Conservation (phyloP, 495 filamentous ascomycete genomes). For the Aspergillus ellipticus region DNA sequence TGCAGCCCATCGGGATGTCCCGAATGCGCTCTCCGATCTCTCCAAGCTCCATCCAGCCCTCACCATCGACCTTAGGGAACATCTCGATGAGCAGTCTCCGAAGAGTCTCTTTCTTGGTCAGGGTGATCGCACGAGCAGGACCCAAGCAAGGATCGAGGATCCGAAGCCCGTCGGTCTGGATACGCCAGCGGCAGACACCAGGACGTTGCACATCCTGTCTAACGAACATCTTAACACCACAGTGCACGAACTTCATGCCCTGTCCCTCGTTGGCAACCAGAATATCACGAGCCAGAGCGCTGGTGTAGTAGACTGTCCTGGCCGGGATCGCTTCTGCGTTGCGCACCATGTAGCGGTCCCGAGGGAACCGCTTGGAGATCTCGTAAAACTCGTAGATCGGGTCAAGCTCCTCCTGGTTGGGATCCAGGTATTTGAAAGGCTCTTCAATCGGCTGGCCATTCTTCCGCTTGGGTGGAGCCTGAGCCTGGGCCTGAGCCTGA, state of each 20-base stretch:
- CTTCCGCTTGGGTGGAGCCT: slow-evolving; percentile 40
- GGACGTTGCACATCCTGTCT: slow-evolving; percentile 87
- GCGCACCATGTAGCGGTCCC: slow-evolving; percentile 89
- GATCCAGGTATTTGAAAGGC: slow-evolving; percentile 82
- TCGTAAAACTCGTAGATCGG: slow-evolving; percentile 78
- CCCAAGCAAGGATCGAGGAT: slow-evolving; percentile 88
- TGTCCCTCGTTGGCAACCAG: slow-evolving; percentile 77
- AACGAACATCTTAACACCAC: slow-evolving; percentile 97
- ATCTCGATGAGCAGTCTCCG: slow-evolving; percentile 81
- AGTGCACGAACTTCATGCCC: slow-evolving; percentile 93
- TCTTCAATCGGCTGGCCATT: slow-evolving; percentile 66
- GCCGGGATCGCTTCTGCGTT: slow-evolving; percentile 78
- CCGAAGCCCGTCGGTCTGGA: slow-evolving; percentile 87
- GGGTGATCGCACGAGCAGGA: slow-evolving; percentile 64
- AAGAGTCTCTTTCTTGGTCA: slow-evolving; percentile 73
- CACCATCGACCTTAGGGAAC: slow-evolving; percentile 76
- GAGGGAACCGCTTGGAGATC: slow-evolving; percentile 75
- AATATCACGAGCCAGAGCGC: slow-evolving; percentile 76
- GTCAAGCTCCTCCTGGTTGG: slow-evolving; percentile 67
- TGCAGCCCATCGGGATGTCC: slow-evolving; percentile 84
- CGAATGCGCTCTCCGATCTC: slow-evolving; percentile 85
- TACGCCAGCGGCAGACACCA: slow-evolving; percentile 85
- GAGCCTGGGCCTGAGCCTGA: slow-evolving; percentile 22
- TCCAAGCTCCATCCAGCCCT: slow-evolving; percentile 68
- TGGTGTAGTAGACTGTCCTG: slow-evolving; percentile 94